These are phyloP conservation scores for Verruconis gallopava DNA, from an alignment of 2,329 filamentous ascomycete species.

Conservation along the genomic window DNA sequence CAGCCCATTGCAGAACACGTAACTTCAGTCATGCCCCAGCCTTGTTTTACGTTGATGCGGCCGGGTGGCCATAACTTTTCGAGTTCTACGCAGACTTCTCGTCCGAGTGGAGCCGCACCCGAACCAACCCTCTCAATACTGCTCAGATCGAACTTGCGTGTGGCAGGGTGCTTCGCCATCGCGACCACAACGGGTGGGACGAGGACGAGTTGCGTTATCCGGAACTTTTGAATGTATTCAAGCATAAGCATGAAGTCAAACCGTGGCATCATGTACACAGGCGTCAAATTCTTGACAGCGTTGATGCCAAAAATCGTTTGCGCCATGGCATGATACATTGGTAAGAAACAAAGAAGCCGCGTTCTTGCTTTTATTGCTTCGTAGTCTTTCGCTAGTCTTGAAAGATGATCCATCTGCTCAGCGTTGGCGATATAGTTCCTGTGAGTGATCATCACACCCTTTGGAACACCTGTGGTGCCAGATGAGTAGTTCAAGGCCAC, in stretches of 20 bases:
- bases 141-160: constrained; percentile 54
- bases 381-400: constrained; percentile 32
- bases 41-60: constrained; percentile 48
- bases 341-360: constrained; percentile 52
- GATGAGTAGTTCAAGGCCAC: constrained; percentile 69
- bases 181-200: constrained; percentile 67
- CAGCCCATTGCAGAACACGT: constrained; percentile 60
- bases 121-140: constrained; percentile 46
- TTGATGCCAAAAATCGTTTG: constrained; percentile 59
- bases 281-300: constrained; percentile 42
- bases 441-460: constrained; percentile 75
- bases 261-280: constrained; percentile 64
- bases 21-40: constrained; percentile 66
- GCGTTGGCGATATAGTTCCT: constrained; percentile 62
- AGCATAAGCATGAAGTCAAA: constrained; percentile 68
- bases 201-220: constrained; percentile 51
- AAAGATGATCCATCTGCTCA: constrained; percentile 39
- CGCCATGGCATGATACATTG: constrained; percentile 53
- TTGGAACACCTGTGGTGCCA: constrained; percentile 69
- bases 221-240: constrained; percentile 51
- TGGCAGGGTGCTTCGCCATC: constrained; percentile 57
- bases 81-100: constrained; percentile 35
- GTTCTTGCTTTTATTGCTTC: background rate
- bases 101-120: constrained; percentile 54
- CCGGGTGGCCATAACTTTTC: constrained; percentile 42